Percentiles rank a stretch among this genome's conserved stretches.
Conservation (phyloP, 805 yeast genomes). For the Barnettozyma botsteinii region DNA sequence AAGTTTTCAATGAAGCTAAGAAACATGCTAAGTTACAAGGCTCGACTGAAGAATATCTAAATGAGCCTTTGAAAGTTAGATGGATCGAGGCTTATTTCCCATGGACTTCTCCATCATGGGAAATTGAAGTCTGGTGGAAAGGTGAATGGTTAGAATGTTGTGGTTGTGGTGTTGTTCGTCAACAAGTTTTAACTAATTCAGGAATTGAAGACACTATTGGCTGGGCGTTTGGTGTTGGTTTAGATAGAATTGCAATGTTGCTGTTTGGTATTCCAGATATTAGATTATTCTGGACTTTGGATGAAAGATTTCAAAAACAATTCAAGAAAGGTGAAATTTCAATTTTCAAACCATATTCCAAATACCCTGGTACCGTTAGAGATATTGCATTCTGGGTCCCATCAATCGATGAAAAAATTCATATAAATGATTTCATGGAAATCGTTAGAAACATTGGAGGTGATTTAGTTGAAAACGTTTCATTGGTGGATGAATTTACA, state of each 20-base stretch:
- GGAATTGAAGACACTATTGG: conserved; percentile 67
- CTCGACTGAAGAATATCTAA: conserved; percentile 47
- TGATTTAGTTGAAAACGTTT: conserved; percentile 83
- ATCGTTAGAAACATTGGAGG: conserved; percentile 79
- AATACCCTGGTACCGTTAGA: conserved; percentile 79
- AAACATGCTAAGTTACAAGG: conserved; percentile 58
- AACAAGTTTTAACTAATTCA: conserved; percentile 68
- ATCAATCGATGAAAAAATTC: conserved; percentile 34
- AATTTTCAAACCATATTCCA: conserved; percentile 82
- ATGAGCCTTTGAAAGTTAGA: conserved; percentile 75
- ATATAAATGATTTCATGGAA: conserved; percentile 92
- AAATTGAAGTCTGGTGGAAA: conserved; percentile 98
- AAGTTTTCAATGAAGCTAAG: conserved; percentile 71
- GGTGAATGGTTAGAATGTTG: conserved; percentile 97
- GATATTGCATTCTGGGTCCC: conserved; percentile 94
- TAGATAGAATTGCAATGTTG: conserved; percentile 94
- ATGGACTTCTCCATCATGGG: conserved; percentile 98
- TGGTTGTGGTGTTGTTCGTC: conserved; percentile 89
- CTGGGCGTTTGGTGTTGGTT: conserved; percentile 97
- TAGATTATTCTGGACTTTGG: conserved; percentile 84
- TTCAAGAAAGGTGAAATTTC: conserved; percentile 60
- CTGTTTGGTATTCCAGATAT: conserved; percentile 94
- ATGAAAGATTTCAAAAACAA: conserved; percentile 70
- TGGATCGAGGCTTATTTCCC: conserved; percentile 97
- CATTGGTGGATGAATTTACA: conserved; percentile 69